These are phyloP conservation scores for Quercus alba DNA, from an alignment of 306 rosid species.

Conservation along the genomic window DNA sequence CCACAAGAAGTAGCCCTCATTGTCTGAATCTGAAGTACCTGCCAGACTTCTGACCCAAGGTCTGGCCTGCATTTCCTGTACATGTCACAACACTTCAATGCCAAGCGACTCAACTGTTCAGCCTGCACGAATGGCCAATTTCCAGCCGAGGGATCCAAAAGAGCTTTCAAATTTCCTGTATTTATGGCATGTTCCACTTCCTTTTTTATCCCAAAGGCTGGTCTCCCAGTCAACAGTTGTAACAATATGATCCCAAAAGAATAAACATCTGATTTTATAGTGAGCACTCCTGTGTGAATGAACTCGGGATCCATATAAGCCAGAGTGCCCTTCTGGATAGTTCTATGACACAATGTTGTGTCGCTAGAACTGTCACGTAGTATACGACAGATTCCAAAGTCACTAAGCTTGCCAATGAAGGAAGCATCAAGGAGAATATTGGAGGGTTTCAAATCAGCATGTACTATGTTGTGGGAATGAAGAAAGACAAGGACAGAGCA, in stretches of 20 bases:
- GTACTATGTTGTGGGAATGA: no score
- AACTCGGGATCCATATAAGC: constrained; percentile 52
- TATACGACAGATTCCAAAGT: no score
- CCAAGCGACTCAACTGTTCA: constrained; percentile 44
- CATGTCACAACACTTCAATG: constrained; percentile 46
- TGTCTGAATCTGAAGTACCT: constrained; percentile 51
- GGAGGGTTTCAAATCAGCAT: no score
- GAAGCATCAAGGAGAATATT: no score
- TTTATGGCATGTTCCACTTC: constrained; percentile 38
- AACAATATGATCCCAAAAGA: constrained; percentile 51
- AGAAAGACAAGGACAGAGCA: no score
- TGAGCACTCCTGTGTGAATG: constrained; percentile 41
- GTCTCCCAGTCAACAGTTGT: constrained; percentile 39
- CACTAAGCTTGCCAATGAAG: no score
- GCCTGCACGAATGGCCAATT: constrained; percentile 59
- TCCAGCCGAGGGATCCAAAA: constrained; percentile 53
- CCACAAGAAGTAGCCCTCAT: constrained; percentile 48
- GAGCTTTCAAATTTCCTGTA: constrained; percentile 33
- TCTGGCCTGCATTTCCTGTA: constrained; percentile 42
- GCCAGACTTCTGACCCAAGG: constrained; percentile 48
- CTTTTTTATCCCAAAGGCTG: constrained; percentile 35
- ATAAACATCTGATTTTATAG: constrained; percentile 50
- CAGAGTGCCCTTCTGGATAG: constrained; percentile 41
- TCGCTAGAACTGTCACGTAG: neutral
- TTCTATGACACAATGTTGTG: constrained; percentile 19